Percentiles rank a stretch among this genome's conserved stretches.
These are phyloP conservation scores for Inonotus obliquus DNA, from an alignment of 1,284 basidiomycete species.

Conservation along the genomic window DNA sequence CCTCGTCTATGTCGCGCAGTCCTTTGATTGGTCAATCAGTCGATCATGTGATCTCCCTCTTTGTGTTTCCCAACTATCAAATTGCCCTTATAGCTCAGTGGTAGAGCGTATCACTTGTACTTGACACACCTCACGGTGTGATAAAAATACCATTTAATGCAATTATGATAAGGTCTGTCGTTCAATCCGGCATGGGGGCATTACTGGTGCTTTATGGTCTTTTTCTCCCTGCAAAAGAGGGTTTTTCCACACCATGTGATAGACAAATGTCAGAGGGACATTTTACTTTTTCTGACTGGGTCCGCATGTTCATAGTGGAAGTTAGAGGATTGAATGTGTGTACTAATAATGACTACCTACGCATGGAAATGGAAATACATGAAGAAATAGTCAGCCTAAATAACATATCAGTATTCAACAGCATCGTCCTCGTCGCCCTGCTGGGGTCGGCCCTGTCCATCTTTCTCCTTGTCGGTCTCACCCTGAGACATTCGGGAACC, in stretches of 20 bases:
- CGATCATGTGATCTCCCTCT: background rate
- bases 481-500: background rate
- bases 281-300: too few species aligned
- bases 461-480: slow-evolving; percentile 30
- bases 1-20: too few species aligned
- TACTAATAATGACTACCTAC: background rate
- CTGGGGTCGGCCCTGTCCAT: slow-evolving; percentile 32
- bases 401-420: slow-evolving; percentile 45
- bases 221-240: too few species aligned
- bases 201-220: background rate
- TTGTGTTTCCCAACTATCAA: background rate
- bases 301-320: too few species aligned
- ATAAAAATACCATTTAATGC: too few species aligned
- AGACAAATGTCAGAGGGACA: too few species aligned
- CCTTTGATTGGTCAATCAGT: too few species aligned
- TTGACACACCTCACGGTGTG: background rate
- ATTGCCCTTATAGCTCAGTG: slow-evolving; percentile 12
- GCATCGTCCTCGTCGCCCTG: slow-evolving; percentile 53
- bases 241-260: too few species aligned
- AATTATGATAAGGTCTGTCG: slow-evolving; percentile 7
- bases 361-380: background rate
- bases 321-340: background rate
- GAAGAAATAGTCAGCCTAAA: slow-evolving; percentile 3
- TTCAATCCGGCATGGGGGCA: slow-evolving; percentile 12
- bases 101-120: slow-evolving; percentile 8